Evolutionary conservation across 2,329 filamentous ascomycete genomes (phyloP).

Genomic region (Lachnellula hyalina): DNA sequence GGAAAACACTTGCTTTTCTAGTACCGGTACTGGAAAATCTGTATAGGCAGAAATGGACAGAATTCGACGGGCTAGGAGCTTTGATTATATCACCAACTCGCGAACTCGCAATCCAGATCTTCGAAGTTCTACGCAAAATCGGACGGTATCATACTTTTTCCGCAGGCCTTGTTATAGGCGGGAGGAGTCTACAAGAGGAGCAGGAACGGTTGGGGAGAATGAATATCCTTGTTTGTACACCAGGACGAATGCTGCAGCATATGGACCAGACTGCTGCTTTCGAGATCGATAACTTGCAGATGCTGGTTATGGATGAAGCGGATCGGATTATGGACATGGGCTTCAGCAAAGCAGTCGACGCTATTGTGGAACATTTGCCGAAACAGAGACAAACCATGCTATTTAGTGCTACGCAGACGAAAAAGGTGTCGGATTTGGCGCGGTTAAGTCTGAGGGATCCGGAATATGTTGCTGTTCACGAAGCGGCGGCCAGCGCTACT

Average conservation of each 20-base stretch:
- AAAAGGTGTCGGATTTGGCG: conserved; percentile 86
- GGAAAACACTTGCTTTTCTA: conserved; percentile 91
- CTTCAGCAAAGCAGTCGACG: conserved; percentile 85
- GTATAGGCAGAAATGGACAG: conserved; percentile 82
- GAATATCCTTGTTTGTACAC: conserved; percentile 96
- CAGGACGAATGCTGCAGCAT: conserved; percentile 91
- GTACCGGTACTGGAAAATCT: conserved; percentile 90
- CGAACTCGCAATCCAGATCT: conserved; percentile 94
- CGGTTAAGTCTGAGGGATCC: conserved; percentile 83
- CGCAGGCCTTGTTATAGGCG: conserved; percentile 88
- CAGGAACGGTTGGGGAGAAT: conserved; percentile 79
- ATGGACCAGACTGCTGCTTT: conserved; percentile 89
- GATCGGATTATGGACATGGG: conserved; percentile 98
- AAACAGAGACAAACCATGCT: conserved; percentile 82
- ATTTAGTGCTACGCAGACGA: conserved; percentile 95
- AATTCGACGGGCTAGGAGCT: conserved; percentile 85
- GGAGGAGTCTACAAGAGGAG: conserved; percentile 84
- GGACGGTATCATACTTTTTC: conserved; percentile 87
- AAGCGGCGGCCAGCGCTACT: conserved; percentile 72
- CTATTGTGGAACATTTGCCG: conserved; percentile 86
- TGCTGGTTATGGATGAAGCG: conserved; percentile 91
- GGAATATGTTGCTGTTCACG: conserved; percentile 92
- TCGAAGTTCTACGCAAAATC: conserved; percentile 86
- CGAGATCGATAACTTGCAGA: conserved; percentile 84
- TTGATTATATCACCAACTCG: conserved; percentile 91